Conservation (phyloP, 192 early-diverging fungal species). For the Coemansia sp. region DNA sequence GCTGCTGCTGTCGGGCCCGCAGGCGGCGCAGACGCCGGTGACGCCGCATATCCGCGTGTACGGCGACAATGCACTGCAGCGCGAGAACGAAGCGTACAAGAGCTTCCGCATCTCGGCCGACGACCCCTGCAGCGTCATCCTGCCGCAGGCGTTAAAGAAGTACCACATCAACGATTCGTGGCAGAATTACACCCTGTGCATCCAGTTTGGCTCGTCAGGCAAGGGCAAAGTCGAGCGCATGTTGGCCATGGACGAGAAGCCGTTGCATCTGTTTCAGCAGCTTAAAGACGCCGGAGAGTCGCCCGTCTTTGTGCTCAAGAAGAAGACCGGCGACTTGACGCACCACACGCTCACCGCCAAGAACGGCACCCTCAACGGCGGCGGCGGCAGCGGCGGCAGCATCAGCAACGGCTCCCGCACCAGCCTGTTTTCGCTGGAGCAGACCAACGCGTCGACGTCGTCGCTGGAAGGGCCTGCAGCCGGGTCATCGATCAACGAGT, state of each 20-base stretch:
- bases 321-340: conserved; percentile 27
- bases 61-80: conserved; percentile 65
- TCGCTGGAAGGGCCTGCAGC: conserved; percentile 33
- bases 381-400: conserved; percentile 7
- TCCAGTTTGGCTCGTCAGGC: conserved; percentile 59
- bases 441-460: conserved; percentile 44
- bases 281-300: conserved; percentile 64
- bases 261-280: conserved; percentile 62
- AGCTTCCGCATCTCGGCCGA: conserved; percentile 76
- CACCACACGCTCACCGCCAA: background rate
- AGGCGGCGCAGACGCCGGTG: conserved; percentile 34
- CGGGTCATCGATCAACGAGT: conserved; percentile 23
- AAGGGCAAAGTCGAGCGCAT: conserved; percentile 59
- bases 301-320: conserved; percentile 72
- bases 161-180: conserved; percentile 87
- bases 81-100: conserved; percentile 74
- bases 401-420: conserved; percentile 29
- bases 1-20: conserved; percentile 25
- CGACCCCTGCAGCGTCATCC: conserved; percentile 81
- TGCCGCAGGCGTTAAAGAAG: conserved; percentile 81
- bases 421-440: conserved; percentile 40
- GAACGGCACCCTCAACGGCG: conserved; percentile 2
- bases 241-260: conserved; percentile 75
- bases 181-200: conserved; percentile 79
- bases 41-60: conserved; percentile 74